Percentiles rank a stretch among this genome's conserved stretches.
These are phyloP conservation scores for Marasmius tenuissimus DNA, from an alignment of 1,284 basidiomycete species.

Conservation along the genomic window DNA sequence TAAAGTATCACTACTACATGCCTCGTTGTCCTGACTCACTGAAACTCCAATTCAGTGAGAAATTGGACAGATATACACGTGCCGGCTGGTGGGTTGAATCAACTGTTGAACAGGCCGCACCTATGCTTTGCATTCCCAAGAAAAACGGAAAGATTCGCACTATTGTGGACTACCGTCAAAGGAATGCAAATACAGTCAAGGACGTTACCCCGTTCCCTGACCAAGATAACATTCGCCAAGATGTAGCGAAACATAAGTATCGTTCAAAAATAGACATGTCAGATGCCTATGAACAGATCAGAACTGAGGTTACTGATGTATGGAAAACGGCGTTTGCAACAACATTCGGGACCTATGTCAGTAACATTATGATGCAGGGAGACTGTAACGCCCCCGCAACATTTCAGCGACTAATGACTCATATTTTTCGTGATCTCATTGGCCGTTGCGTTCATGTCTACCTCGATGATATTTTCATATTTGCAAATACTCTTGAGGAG, in stretches of 20 bases:
- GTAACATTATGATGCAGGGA: conserved; percentile 18
- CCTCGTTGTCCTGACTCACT: conserved; percentile 19
- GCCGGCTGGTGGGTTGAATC: conserved; percentile 15
- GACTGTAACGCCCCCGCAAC: conserved; percentile 18
- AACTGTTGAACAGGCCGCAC: conserved; percentile 17
- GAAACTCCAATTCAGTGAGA: conserved; percentile 8
- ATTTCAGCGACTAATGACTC: conserved; percentile 21
- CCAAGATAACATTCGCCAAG: conserved; percentile 12
- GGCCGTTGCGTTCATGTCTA: conserved; percentile 8
- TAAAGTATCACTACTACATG: conserved; percentile 23
- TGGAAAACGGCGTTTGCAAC: conserved; percentile 20
- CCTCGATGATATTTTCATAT: neutral
- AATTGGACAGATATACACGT: conserved; percentile 23
- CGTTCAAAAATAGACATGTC: conserved; percentile 9
- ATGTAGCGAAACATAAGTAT: neutral
- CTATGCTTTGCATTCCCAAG: conserved; percentile 28
- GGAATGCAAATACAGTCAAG: conserved; percentile 28
- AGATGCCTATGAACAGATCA: conserved; percentile 15
- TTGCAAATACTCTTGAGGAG: conserved; percentile 14
- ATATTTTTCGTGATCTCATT: conserved; percentile 25
- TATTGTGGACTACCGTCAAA: neutral
- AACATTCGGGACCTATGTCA: conserved; percentile 16
- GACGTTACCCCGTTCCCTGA: conserved; percentile 28
- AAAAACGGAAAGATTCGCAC: conserved; percentile 17
- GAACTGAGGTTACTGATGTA: conserved; percentile 7